Percentiles rank a stretch among this genome's conserved stretches.
These are phyloP conservation scores for Aspergillus heteromorphus DNA, from an alignment of 495 filamentous ascomycete genomes.

Conservation along the genomic window DNA sequence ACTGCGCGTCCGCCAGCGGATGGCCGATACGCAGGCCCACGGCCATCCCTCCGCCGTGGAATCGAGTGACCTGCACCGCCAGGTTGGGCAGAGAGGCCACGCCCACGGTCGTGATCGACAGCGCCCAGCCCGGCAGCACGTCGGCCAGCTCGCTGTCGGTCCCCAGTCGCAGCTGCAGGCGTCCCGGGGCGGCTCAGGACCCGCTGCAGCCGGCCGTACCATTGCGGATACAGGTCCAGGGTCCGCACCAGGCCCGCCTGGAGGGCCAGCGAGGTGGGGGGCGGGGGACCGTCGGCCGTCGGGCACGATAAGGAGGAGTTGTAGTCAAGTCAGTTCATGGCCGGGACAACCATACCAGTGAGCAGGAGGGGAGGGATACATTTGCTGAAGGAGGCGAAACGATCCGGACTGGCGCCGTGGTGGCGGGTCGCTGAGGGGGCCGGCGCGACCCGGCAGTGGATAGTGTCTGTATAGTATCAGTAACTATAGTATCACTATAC, in stretches of 20 bases:
- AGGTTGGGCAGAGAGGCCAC: conserved; percentile 45
- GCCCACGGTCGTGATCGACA: not conserved
- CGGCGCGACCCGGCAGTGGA: too few relatives aligned
- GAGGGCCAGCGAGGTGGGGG: not conserved
- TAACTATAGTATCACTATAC: too few relatives aligned
- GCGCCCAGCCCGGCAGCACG: not conserved
- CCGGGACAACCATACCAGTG: too few relatives aligned
- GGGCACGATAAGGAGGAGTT: too few relatives aligned
- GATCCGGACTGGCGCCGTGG: too few relatives aligned
- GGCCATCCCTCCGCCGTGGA: conserved; percentile 60
- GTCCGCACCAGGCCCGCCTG: not conserved
- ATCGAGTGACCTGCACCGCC: conserved; percentile 28
- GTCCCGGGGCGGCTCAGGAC: not conserved
- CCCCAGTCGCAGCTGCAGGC: too few relatives aligned
- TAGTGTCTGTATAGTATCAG: too few relatives aligned
- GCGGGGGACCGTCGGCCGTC: not conserved
- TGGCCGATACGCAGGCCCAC: conserved; percentile 56
- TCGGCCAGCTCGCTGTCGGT: too few relatives aligned
- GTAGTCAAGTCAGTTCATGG: too few relatives aligned
- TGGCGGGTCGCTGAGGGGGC: too few relatives aligned
- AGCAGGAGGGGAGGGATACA: too few relatives aligned
- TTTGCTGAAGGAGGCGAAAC: too few relatives aligned
- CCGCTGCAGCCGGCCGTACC: not conserved
- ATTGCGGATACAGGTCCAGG: not conserved
- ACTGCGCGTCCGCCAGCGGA: conserved; percentile 16